Evolutionary conservation across 768 basidiomycete species (phyloP).

Genomic region (Baorangia bicolor): DNA sequence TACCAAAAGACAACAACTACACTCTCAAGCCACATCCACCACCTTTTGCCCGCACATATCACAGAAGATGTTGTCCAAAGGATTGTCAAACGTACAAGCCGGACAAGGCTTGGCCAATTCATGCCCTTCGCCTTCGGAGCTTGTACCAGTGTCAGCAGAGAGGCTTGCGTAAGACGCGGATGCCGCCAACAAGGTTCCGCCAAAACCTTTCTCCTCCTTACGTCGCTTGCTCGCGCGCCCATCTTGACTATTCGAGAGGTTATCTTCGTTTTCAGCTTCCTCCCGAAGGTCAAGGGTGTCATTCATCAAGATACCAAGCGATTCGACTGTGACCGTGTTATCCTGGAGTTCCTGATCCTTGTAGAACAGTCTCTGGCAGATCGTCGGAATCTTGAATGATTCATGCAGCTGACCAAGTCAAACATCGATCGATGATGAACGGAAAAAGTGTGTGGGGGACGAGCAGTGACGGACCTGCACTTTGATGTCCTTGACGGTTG

Average conservation of each 20-base stretch:
- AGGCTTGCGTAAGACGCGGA: conserved; percentile 29
- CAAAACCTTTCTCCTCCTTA: conserved; percentile 65
- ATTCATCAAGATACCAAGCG: conserved; percentile 57
- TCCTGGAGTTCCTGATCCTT: conserved; percentile 62
- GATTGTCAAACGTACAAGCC: conserved; percentile 60
- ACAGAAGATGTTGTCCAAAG: conserved; percentile 42
- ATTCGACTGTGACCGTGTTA: conserved; percentile 49
- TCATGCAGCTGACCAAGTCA: conserved; percentile 51
- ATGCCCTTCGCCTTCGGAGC: conserved; percentile 33
- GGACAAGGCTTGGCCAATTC: conserved; percentile 45
- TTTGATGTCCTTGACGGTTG: conserved; percentile 78
- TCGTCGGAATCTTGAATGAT: conserved; percentile 64
- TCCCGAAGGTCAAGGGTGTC: conserved; percentile 67
- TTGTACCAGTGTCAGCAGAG: conserved; percentile 32
- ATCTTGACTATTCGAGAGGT: conserved; percentile 50
- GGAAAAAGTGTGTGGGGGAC: background rate
- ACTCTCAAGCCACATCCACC: conserved; percentile 27
- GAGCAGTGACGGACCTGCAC: conserved; percentile 48
- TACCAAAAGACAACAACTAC: conserved; percentile 23
- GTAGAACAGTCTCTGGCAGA: conserved; percentile 71
- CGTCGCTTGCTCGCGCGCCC: conserved; percentile 40
- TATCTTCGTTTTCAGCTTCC: conserved; percentile 58
- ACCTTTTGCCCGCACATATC: conserved; percentile 43
- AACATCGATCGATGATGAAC: background rate
- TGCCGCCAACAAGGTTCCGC: conserved; percentile 67